phyloP scores from a whole-genome alignment of 2,329 filamentous ascomycete species.

The Purpureocillium lavendulum region DNA sequence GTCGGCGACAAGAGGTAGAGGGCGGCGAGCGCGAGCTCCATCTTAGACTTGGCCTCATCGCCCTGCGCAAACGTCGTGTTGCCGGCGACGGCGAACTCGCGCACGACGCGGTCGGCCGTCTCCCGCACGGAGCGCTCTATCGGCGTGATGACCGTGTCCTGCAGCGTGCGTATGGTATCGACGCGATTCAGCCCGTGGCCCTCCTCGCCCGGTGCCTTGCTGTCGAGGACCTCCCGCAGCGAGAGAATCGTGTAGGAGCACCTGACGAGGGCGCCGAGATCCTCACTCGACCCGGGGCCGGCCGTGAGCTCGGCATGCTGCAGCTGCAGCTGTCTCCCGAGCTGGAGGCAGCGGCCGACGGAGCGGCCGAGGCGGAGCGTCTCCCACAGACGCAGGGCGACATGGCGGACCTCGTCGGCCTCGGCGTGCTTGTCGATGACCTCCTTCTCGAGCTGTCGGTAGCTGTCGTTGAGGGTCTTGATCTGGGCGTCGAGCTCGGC shows the following conservation, averaged over 20 bases:
- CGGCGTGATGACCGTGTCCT: conserved; percentile 60
- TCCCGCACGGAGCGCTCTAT: conserved; percentile 67
- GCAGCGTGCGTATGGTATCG: conserved; percentile 61
- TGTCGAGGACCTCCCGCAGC: conserved; percentile 63
- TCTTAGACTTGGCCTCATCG: conserved; percentile 67
- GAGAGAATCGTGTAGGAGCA: conserved; percentile 73
- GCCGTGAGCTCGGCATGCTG: conserved; percentile 59
- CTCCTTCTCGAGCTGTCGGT: conserved; percentile 76
- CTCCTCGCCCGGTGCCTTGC: conserved; percentile 61
- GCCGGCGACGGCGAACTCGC: conserved; percentile 66
- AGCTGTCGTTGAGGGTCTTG: conserved; percentile 71
- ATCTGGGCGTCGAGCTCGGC: conserved; percentile 74
- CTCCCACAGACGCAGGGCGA: conserved; percentile 71
- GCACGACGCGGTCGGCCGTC: conserved; percentile 67
- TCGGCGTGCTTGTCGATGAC: conserved; percentile 78
- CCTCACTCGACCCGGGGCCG: conserved; percentile 46
- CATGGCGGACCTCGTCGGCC: conserved; percentile 72
- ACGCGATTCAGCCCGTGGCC: conserved; percentile 69
- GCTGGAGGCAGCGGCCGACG: conserved; percentile 68
- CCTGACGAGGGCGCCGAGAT: conserved; percentile 71
- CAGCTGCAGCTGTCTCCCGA: conserved; percentile 81
- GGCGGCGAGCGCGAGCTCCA: conserved; percentile 64
- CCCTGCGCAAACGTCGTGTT: conserved; percentile 52
- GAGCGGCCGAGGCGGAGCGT: conserved; percentile 69
- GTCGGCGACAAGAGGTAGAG: conserved; percentile 77